phyloP scores from a whole-genome alignment of 495 filamentous ascomycete genomes.

The Hypoxylon crocopeplum region DNA sequence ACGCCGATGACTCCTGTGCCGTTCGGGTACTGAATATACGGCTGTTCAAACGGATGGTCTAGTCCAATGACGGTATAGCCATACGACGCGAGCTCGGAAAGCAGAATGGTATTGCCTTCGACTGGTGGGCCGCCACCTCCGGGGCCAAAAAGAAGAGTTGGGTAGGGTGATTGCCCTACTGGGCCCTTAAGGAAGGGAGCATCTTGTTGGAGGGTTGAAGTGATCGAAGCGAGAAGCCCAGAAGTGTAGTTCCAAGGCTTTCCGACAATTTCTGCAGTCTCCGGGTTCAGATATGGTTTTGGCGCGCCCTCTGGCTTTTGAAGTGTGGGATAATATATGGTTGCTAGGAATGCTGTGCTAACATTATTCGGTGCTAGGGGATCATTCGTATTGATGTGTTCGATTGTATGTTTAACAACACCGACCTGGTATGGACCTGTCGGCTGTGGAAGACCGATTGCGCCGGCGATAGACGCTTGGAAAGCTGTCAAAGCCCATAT shows the following conservation, averaged over 20 bases:
- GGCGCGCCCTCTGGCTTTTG: conserved; percentile 25
- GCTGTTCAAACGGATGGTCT: conserved; percentile 57
- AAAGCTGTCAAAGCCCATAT: background rate
- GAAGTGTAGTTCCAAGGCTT: conserved; percentile 24
- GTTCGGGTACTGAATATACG: conserved; percentile 57
- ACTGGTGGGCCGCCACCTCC: conserved; percentile 39
- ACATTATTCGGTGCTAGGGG: conserved; percentile 37
- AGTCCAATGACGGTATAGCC: conserved; percentile 57
- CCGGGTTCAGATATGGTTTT: conserved; percentile 33
- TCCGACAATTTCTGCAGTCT: conserved; percentile 28
- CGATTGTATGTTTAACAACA: conserved; percentile 24
- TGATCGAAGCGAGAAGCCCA: conserved; percentile 29
- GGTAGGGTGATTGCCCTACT: background rate
- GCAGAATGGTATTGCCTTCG: conserved; percentile 44
- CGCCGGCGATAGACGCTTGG: background rate
- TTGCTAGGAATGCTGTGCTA: conserved; percentile 36
- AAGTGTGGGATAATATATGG: conserved; percentile 38
- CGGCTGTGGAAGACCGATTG: conserved; percentile 17
- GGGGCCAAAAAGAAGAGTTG: conserved; percentile 36
- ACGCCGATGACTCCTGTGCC: conserved; percentile 44
- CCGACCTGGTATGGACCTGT: conserved; percentile 35
- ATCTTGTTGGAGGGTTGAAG: conserved; percentile 27
- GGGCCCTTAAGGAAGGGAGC: conserved; percentile 20
- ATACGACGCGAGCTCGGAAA: conserved; percentile 54
- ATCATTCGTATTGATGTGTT: conserved; percentile 28